phyloP scores from a whole-genome alignment of 2,329 filamentous ascomycete genomes.

The Pseudomassariella vexata region DNA sequence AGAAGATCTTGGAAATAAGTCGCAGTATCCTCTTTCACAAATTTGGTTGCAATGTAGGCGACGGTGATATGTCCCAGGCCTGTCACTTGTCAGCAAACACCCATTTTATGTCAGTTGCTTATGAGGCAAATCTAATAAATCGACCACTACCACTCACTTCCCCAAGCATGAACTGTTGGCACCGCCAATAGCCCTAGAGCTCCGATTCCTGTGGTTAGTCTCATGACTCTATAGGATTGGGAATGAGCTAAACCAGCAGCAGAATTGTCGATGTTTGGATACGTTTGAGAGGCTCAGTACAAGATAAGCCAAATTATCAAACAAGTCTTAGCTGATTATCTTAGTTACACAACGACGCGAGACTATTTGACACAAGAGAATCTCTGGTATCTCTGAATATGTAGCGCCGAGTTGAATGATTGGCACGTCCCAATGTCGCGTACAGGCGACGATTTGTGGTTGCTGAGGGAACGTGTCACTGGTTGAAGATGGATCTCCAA shows the following conservation, averaged over 20 bases:
- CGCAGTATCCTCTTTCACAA: conserved; percentile 51
- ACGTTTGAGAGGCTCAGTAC: too few species aligned
- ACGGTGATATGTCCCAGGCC: conserved; percentile 62
- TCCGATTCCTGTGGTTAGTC: conserved; percentile 16
- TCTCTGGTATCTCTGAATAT: too few species aligned
- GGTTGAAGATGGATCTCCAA: conserved; percentile 4
- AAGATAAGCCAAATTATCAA: too few species aligned
- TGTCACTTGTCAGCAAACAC: conserved; percentile 19
- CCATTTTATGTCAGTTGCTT: conserved; percentile 1
- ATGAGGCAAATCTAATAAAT: too few species aligned
- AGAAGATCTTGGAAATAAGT: conserved; percentile 53
- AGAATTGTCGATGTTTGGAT: too few species aligned
- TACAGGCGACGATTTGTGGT: conserved; percentile 7
- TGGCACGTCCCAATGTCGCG: conserved; percentile 6
- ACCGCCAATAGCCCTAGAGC: conserved; percentile 23
- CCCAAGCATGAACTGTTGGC: conserved; percentile 32
- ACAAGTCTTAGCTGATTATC: too few species aligned
- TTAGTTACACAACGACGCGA: too few species aligned
- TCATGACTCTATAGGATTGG: too few species aligned
- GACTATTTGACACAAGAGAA: too few species aligned
- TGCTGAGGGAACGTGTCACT: conserved; percentile 17
- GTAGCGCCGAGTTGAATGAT: conserved; percentile 4
- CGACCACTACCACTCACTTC: conserved; percentile 32
- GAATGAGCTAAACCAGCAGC: too few species aligned
- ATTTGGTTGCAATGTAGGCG: conserved; percentile 56